Evolutionary conservation across 164 flowering plant species (phyloP), one percentile per base, ranked within the genome.

Genomic region (Platanus orientalis): DNA sequence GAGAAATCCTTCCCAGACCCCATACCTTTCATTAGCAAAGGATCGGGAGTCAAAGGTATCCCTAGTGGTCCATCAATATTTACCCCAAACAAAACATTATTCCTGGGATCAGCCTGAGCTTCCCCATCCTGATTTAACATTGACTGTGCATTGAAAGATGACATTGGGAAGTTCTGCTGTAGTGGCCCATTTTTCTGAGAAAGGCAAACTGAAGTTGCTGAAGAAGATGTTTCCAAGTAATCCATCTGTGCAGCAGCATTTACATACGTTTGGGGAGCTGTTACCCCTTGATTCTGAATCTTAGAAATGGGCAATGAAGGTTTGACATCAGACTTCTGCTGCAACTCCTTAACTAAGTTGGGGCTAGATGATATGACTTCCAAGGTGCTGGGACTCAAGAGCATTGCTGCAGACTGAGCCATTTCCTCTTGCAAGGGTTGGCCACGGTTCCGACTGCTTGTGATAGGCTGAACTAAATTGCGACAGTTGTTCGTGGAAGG

Each of bases 171-270:
- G 76, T 70, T 80, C 57, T 80, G 84, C 65, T 81, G 89, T 25
- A 85, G 67, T 45, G 83, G 74, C 27, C 69, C 79, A 68, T 89
- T 95, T 72, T 78, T 84, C 68, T 83, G 96, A 65, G 92, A 81
- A 60, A 86, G 75, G 57, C 92, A 78, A 64, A 76, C 88, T 29
- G 94, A 87, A 56, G 97, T 90, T 65, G 90, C 88, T 7, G 98
- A 94, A 70, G 97, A 93, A 52, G 98, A 82, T 45, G 93, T 71
- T 57, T 91, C 98, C 77, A 94, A 65, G 74, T 80, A 87, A 72
- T 89, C 97, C 55, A 84, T 73, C 45, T 84, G 98, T 29, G 80
- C 48, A 20, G 73, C 57, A 57, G 71, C 76, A 71, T 76, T 83
- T 27, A 71, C 65, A 63, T 74, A 85, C 30, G 83, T 60, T 47